Percentiles rank a stretch among this genome's conserved stretches.
Conservation (phyloP, 768 basidiomycete genomes). For the Myochromella boudieri region DNA sequence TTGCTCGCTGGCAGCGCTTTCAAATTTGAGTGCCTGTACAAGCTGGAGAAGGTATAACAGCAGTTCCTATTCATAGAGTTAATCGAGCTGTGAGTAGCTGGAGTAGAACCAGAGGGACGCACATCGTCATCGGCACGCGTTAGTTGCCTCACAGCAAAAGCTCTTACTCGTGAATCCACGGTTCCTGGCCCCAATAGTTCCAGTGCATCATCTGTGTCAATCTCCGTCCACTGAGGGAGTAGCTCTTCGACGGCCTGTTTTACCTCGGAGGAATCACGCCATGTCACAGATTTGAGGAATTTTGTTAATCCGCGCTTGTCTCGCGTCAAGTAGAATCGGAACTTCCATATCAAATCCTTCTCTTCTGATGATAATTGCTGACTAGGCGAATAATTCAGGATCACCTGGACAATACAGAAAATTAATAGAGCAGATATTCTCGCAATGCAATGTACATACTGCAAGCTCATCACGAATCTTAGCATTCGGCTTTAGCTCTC, state of each 20-base stretch:
- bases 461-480: slow-evolving; percentile 92
- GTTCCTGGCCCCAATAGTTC: slow-evolving; percentile 91
- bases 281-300: slow-evolving; percentile 96
- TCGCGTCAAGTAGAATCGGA: slow-evolving; percentile 93
- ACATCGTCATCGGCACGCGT: slow-evolving; percentile 94
- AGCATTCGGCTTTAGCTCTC: slow-evolving; percentile 96
- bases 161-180: slow-evolving; percentile 88
- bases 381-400: slow-evolving; percentile 90
- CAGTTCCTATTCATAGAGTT: slow-evolving; percentile 81
- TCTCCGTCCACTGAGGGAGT: slow-evolving; percentile 94
- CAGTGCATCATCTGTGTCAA: slow-evolving; percentile 94
- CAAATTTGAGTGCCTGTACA: slow-evolving; percentile 97
- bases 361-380: slow-evolving; percentile 85
- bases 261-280: slow-evolving; percentile 94
- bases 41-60: slow-evolving; percentile 91
- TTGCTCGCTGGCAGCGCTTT: slow-evolving; percentile 77
- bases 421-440: not conserved
- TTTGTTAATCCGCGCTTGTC: slow-evolving; percentile 95
- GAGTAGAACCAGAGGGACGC: slow-evolving; percentile 25
- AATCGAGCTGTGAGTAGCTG: too few relatives aligned
- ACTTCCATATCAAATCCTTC: slow-evolving; percentile 97
- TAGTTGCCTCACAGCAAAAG: slow-evolving; percentile 91
- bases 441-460: slow-evolving; percentile 42
- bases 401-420: slow-evolving; percentile 53
- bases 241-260: slow-evolving; percentile 97